These are phyloP conservation scores for Globisporangium viniferum DNA, from an alignment of 352 stramenopile genomes.

Conservation along the genomic window DNA sequence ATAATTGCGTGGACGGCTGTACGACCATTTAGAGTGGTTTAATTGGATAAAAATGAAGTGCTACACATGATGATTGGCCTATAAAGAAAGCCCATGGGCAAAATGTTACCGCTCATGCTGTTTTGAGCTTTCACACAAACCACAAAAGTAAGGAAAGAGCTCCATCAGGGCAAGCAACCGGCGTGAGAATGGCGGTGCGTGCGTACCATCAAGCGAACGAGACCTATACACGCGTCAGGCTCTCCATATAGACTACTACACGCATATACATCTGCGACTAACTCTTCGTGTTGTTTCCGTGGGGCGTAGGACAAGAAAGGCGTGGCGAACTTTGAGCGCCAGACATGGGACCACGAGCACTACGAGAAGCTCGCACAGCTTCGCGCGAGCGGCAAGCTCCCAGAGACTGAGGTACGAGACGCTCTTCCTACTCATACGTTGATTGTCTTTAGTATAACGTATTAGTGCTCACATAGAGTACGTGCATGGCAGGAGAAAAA, in stretches of 20 bases:
- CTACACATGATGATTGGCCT: not conserved
- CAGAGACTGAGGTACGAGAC: slow-evolving; percentile 41
- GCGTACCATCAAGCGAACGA: not conserved
- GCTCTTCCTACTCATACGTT: not conserved
- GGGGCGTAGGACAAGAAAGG: slow-evolving; percentile 51
- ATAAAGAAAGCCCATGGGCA: not conserved
- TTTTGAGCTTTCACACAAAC: slow-evolving; percentile 1
- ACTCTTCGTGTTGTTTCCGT: not conserved
- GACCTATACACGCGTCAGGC: not conserved
- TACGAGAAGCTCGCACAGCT: slow-evolving; percentile 79
- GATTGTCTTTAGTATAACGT: not conserved
- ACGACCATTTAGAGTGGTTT: not conserved
- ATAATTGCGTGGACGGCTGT: not conserved
- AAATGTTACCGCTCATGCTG: not conserved
- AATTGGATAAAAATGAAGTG: not conserved
- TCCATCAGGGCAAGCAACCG: not conserved
- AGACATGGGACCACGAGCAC: slow-evolving; percentile 79
- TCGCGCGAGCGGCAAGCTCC: slow-evolving; percentile 64
- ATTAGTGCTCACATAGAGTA: not conserved
- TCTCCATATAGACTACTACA: not conserved
- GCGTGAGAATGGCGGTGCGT: slow-evolving; percentile 16
- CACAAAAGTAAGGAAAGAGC: not conserved
- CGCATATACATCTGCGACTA: not conserved
- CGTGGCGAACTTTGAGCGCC: slow-evolving; percentile 77
- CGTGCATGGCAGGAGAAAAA: slow-evolving; percentile 47